Evolutionary conservation across 352 stramenopile genomes (phyloP).

Genomic region (Plasmopara muralis): DNA sequence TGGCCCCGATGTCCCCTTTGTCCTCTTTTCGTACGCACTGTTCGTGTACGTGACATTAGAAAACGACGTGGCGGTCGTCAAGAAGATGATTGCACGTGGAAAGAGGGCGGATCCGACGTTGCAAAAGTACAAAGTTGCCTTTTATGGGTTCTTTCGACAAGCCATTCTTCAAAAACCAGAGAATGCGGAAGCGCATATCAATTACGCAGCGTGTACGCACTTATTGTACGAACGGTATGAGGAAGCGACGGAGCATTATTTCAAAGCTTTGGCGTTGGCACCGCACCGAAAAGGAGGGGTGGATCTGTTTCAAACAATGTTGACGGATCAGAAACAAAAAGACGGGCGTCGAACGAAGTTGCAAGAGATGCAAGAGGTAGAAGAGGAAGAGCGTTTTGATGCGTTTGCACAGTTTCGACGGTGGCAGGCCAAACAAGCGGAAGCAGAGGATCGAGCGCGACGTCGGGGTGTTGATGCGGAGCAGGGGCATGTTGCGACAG

Average conservation of each 20-base stretch:
- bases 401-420: slow-evolving; percentile 57
- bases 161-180: slow-evolving; percentile 56
- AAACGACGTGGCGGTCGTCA: slow-evolving; percentile 51
- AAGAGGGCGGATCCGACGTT: slow-evolving; percentile 49
- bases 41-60: slow-evolving; percentile 71
- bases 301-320: slow-evolving; percentile 74
- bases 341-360: slow-evolving; percentile 23
- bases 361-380: slow-evolving; percentile 30
- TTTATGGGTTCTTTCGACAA: slow-evolving; percentile 73
- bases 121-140: slow-evolving; percentile 69
- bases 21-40: slow-evolving; percentile 71
- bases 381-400: slow-evolving; percentile 41
- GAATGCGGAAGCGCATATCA: slow-evolving; percentile 59
- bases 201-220: slow-evolving; percentile 71
- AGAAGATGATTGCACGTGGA: slow-evolving; percentile 59
- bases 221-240: slow-evolving; percentile 69
- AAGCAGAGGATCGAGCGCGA: slow-evolving; percentile 35
- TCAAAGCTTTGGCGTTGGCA: slow-evolving; percentile 55
- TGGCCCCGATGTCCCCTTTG: slow-evolving; percentile 68
- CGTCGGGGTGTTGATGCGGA: too few species aligned
- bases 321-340: slow-evolving; percentile 41
- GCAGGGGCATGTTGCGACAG: too few species aligned
- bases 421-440: slow-evolving; percentile 56
- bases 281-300: slow-evolving; percentile 55
- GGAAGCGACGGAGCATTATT: slow-evolving; percentile 51